These are phyloP conservation scores for Tolypocladium nubicola DNA, from an alignment of 2,329 filamentous ascomycete species.

Conservation along the genomic window DNA sequence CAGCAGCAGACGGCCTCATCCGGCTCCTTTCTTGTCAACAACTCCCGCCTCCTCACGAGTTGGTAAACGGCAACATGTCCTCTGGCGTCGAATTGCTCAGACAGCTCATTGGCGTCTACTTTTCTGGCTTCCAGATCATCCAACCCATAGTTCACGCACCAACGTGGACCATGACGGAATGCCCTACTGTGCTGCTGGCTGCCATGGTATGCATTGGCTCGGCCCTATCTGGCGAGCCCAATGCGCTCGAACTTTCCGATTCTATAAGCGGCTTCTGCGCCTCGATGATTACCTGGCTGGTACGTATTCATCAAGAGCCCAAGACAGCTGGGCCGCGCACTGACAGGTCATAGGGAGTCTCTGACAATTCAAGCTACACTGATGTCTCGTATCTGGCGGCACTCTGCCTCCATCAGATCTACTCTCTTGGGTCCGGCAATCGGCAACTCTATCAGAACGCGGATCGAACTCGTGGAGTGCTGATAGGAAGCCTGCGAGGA, in stretches of 20 bases:
- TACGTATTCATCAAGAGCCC: constrained; percentile 2
- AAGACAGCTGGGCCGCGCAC: too few relatives aligned
- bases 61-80: constrained; percentile 4
- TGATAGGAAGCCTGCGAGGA: constrained; percentile 16
- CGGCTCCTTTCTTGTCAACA: constrained; percentile 13
- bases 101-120: constrained; percentile 13
- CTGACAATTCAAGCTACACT: constrained; percentile 13
- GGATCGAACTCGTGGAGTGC: constrained; percentile 14
- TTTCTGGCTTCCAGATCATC: constrained; percentile 16
- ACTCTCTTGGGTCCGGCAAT: constrained; percentile 20
- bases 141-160: constrained; percentile 18
- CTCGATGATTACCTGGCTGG: constrained; percentile 17
- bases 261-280: constrained; percentile 14
- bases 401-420: constrained; percentile 19
- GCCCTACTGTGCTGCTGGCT: constrained; percentile 14
- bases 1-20: constrained; percentile 8
- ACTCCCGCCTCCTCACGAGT: constrained; percentile 7
- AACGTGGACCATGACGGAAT: constrained; percentile 13
- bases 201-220: constrained; percentile 20
- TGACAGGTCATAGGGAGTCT: constrained; percentile 8
- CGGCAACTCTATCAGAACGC: constrained; percentile 18
- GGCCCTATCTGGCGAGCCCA: constrained; percentile 8
- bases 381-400: constrained; percentile 16
- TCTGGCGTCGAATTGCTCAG: constrained; percentile 11
- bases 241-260: constrained; percentile 7